Evolutionary conservation across 345 rosid genomes (phyloP), one percentile per base, ranked within the genome.

Genomic region (Lagerstroemia speciosa): DNA sequence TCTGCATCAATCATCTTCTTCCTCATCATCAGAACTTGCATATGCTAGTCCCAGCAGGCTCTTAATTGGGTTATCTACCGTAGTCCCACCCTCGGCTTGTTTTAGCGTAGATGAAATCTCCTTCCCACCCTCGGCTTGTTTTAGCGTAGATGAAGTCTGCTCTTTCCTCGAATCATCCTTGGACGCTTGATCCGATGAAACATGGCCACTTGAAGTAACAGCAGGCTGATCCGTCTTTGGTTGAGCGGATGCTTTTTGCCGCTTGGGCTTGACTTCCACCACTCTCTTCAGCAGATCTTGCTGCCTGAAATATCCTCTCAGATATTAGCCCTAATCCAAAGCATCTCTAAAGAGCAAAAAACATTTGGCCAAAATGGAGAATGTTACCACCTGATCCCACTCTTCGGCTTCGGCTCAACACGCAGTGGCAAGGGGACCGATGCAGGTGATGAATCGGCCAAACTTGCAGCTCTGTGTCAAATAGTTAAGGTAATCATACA

Each of bases 341-440:
- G 34, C 33, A 27, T 58, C 63, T 29, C 11, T 27, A 31, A 30
- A 36, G 30, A 37, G 27, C 30, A 6, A 5, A 65, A 17, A 62
- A 20, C 32, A 20, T 8, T 41, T 65, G 26, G 60, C 9, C 22
- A 55, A 38, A 17, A 68, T 26, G 33, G 62, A 43, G 17, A 41
- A 32, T 61, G 32, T 19, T 11, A 29, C n/a, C 74, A 91, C 96
- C 97, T 91, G 67, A 91, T 94, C 66, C 97, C 92, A 71, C 97
- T 89, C 84, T 88, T 94, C 53, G 96, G 85, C 79, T 94, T 94
- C 52, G 97, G 99, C 72, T 94, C 99, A 50, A 91, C 95, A 50
- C 97, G 96, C 58, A 91, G 95, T 11, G 98, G 68, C 81, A 91
- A 80, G 40, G 96, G 93, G 79, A 88, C 82, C 24, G 92, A 71